Evolutionary conservation across 495 filamentous ascomycete genomes (phyloP), one percentile per base, ranked within the genome.

Genomic region (Penicillium taxi): DNA sequence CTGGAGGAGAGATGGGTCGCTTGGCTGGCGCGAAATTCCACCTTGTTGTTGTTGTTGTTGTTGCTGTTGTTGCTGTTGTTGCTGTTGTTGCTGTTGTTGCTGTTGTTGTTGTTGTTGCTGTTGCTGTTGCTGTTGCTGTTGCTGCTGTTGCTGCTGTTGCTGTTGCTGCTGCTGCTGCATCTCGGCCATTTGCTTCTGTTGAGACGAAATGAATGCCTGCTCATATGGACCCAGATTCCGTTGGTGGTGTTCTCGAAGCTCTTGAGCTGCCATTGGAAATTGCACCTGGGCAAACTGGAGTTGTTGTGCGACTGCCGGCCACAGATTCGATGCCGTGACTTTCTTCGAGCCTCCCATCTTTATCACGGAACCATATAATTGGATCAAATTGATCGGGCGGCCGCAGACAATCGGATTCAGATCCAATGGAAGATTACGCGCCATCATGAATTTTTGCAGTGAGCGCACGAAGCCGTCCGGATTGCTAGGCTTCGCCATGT

Each of bases 321-420:
- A 96, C 43, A 68, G 62, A 39, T 83, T 81, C 13, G 67, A 68
- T 15, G 65, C 64, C 0, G 74, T 78, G 5, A 94, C 71, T 43
- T 74, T 81, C 55, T 78, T 81, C 24, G 81, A 94, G 2, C 91
- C 91, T 12, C 82, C 82, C 52, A 82, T 72, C 44, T 80, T 82
- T 54, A 80, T 73, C 5, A 95, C 83, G 1, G 70, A 65, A 26
- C 74, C 73, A 63, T 86, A 96, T 6, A 98, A 71, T 30, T 80
- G 76, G 32, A 82, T 70, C 24, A 93, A 58, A 45, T 80, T 76
- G 25, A 96, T 66, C 0, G 68, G 70, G 17, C 84, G 80, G 28
- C 81, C 81, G 19, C 74, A 75, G 29, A 94, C 74, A 8, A 70
- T 56, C 0, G 88, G 87, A 40, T 78, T 80, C 3, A 61, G 59